Base-by-base conservation (phyloP, 2,329 filamentous ascomycete genomes). In the Calonectria crousiana region DNA sequence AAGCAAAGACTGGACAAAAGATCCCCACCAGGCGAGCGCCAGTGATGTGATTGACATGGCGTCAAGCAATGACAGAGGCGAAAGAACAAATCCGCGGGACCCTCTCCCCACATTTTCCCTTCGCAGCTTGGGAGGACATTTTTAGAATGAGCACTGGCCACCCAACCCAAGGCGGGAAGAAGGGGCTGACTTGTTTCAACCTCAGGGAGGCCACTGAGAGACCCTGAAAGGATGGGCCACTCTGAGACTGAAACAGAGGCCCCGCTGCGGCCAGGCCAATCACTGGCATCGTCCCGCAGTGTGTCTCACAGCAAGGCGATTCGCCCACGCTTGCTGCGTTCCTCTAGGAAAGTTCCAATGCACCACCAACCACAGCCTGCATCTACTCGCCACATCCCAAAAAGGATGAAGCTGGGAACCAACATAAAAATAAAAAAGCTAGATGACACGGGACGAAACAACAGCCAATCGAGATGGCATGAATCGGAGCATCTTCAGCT, bases 141-240 rank as follows among this genome's bases (percentile, higher is more conserved):
- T 80, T 80, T 80, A 79, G 79, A 76, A 77, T 58, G 64, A 72
- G 76, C 73, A 78, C 74, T 62, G 58, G 34, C 72, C 69, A 72
- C 9, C 49, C 30, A 23, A 30, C 26, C 9, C 16, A 41, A 66
- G 60, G 62, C 36, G 52, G 52, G 32, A 56, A 53, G 13, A 16
- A 23, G 36, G 52, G 26, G 32, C 6, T 14, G 76, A 73, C 73
- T 53, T 73, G 79, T 81, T 81, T 81, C 79, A 81, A 74, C 74
- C 73, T 81, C 76, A 81, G 79, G 79, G 64, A 77, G 75, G 67
- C 79, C 76, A 80, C 69, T 80, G 69, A 71, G 34, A n/a, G 58
- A 2, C 36, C 52, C 56, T 13, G 26, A 52, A 41, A 28, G 13
- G 44, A 51, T 53, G 32, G 38, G 41, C 47, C 51, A 65, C 68